Percentiles rank a stretch among this genome's conserved stretches.
Evolutionary conservation across 805 yeast species (phyloP).

Genomic region (Candida broadrunensis): DNA sequence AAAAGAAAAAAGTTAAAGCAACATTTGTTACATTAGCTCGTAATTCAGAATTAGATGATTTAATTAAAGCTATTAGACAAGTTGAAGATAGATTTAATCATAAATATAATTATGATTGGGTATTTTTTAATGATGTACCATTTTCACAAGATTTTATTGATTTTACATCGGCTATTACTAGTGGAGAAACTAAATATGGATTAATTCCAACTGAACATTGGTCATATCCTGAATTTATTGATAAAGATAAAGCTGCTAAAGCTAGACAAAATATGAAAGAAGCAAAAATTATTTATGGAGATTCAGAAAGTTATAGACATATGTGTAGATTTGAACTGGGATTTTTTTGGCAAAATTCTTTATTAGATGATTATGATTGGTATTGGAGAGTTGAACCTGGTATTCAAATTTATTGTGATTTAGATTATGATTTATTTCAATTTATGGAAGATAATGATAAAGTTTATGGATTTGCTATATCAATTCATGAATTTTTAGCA

Average conservation of each 20-base stretch:
- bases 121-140: slow-evolving; percentile 83
- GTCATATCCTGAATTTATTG: slow-evolving; percentile 85
- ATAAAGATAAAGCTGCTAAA: slow-evolving; percentile 63
- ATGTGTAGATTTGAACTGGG: slow-evolving; percentile 94
- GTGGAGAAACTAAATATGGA: slow-evolving; percentile 80
- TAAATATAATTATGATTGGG: slow-evolving; percentile 88
- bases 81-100: slow-evolving; percentile 88
- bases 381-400: slow-evolving; percentile 97
- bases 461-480: slow-evolving; percentile 83
- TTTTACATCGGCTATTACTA: slow-evolving; percentile 61
- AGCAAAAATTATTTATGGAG: slow-evolving; percentile 68
- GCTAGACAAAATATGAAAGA: slow-evolving; percentile 57
- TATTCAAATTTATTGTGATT: slow-evolving; percentile 75
- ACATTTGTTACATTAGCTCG: slow-evolving; percentile 78
- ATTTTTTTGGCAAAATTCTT: slow-evolving; percentile 76
- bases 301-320: slow-evolving; percentile 74
- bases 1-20: slow-evolving; percentile 34
- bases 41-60: slow-evolving; percentile 59
- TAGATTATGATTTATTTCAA: slow-evolving; percentile 83
- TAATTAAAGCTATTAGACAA: slow-evolving; percentile 62
- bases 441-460: slow-evolving; percentile 73
- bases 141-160: slow-evolving; percentile 79
- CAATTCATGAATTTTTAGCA: slow-evolving; percentile 75
- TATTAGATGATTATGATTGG: slow-evolving; percentile 75
- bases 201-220: slow-evolving; percentile 80